Evolutionary conservation across 2,329 filamentous ascomycete species (phyloP).

Genomic region (Sporothrix mexicana): DNA sequence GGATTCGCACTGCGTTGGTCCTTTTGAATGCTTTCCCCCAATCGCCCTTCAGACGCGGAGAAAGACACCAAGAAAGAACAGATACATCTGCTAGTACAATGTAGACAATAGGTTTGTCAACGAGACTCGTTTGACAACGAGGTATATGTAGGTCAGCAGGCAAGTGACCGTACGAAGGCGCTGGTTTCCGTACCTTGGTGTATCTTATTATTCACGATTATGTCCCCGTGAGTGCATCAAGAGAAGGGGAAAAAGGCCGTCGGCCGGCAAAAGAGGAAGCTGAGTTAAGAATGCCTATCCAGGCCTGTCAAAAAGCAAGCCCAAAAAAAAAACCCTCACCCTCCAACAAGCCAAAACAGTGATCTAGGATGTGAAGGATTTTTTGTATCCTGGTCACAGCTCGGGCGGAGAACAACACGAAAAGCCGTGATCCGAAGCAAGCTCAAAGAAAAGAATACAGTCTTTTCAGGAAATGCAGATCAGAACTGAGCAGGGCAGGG

Average conservation of each 20-base stretch:
- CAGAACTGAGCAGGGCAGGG: background rate
- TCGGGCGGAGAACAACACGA: background rate
- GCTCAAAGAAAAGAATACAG: background rate
- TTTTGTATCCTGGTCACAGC: constrained; percentile 2
- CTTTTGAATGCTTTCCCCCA: background rate
- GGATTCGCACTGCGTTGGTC: background rate
- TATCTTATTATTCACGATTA: background rate
- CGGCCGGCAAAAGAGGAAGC: constrained; percentile 21
- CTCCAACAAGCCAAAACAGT: background rate
- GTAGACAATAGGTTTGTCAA: too few species aligned
- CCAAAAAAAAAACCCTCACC: constrained; percentile 6
- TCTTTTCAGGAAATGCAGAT: background rate
- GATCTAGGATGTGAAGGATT: background rate
- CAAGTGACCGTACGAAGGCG: constrained; percentile 4
- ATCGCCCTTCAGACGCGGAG: background rate
- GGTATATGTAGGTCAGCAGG: background rate
- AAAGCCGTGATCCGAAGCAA: background rate
- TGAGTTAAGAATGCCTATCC: background rate
- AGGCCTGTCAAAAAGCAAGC: background rate
- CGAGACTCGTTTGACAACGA: too few species aligned
- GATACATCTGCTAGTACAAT: too few species aligned
- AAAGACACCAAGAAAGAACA: background rate
- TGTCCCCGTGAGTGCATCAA: background rate
- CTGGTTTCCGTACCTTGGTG: background rate
- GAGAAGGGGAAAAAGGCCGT: background rate